Percentiles rank a stretch among this genome's conserved stretches.
phyloP scores from a whole-genome alignment of 1,284 basidiomycete species.

The Ceratobasidium sp. region DNA sequence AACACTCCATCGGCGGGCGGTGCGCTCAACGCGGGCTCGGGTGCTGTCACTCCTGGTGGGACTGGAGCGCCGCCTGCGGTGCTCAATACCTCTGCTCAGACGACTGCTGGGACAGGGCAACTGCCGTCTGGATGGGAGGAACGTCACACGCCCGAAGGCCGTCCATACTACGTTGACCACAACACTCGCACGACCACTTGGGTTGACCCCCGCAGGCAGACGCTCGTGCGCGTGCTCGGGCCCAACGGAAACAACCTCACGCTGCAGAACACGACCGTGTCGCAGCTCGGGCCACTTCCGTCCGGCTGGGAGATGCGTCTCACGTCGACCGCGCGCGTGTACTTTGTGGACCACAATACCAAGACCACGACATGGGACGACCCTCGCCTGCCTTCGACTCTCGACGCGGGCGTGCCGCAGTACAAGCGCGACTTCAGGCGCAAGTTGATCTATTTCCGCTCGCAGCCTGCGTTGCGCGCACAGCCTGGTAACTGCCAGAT shows the following conservation, averaged over 20 bases:
- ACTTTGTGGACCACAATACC: constrained; percentile 97
- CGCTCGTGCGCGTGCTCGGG: constrained; percentile 86
- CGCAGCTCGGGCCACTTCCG: constrained; percentile 93
- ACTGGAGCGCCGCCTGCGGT: constrained; percentile 50
- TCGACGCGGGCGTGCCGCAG: constrained; percentile 96
- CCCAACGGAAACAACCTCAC: constrained; percentile 82
- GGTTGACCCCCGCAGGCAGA: constrained; percentile 95
- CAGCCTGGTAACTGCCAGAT: constrained; percentile 95
- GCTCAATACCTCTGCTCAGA: constrained; percentile 54
- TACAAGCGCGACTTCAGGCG: constrained; percentile 99
- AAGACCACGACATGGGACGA: constrained; percentile 98
- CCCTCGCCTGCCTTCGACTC: constrained; percentile 80
- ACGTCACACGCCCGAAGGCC: constrained; percentile 94
- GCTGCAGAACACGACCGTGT: constrained; percentile 81
- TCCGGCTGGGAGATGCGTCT: constrained; percentile 98
- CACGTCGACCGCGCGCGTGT: constrained; percentile 90
- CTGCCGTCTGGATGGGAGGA: constrained; percentile 99
- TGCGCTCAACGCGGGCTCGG: constrained; percentile 28
- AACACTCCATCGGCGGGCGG: constrained; percentile 45
- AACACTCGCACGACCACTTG: constrained; percentile 97
- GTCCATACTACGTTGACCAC: constrained; percentile 98
- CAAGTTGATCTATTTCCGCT: constrained; percentile 99
- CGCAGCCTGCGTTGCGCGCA: constrained; percentile 92
- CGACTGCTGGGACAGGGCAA: constrained; percentile 82
- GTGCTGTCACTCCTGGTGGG: constrained; percentile 18